Evolutionary conservation across 371 early-diverging fungal species (phyloP).

Genomic region (Blyttiomyces sp.): DNA sequence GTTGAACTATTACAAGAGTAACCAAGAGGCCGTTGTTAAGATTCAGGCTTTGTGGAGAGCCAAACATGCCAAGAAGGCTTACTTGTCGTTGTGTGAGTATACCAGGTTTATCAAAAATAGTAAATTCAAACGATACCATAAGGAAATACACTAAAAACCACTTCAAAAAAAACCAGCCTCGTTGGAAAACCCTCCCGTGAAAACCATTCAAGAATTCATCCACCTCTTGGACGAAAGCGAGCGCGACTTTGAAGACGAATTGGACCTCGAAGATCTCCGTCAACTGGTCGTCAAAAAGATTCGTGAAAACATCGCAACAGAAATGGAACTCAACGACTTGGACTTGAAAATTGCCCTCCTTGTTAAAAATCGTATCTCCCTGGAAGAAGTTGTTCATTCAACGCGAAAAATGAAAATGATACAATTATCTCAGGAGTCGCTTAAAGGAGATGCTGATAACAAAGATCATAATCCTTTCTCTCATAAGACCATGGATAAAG

Average conservation of each 20-base stretch:
- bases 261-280: conserved; percentile 81
- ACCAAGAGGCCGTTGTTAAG: conserved; percentile 74
- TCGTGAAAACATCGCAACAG: conserved; percentile 82
- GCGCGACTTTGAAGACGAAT: conserved; percentile 88
- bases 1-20: conserved; percentile 58
- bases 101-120: too few relatives aligned
- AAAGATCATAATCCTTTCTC: conserved; percentile 47
- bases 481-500: conserved; percentile 75
- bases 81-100: conserved; percentile 69
- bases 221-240: conserved; percentile 88
- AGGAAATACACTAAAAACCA: too few relatives aligned
- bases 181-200: conserved; percentile 71
- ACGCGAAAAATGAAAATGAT: conserved; percentile 44
- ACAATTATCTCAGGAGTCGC: background rate
- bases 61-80: conserved; percentile 75
- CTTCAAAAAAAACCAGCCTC: conserved; percentile 51
- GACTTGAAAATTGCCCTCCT: conserved; percentile 97
- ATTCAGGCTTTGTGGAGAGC: conserved; percentile 82
- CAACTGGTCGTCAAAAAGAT: conserved; percentile 83
- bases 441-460: conserved; percentile 1
- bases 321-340: conserved; percentile 78
- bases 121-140: too few relatives aligned
- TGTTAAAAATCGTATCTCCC: conserved; percentile 91
- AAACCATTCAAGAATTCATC: conserved; percentile 81
- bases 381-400: conserved; percentile 83